These are phyloP conservation scores for Phellopilus nigrolimitatus DNA, from an alignment of 1,284 basidiomycete species.

Conservation along the genomic window DNA sequence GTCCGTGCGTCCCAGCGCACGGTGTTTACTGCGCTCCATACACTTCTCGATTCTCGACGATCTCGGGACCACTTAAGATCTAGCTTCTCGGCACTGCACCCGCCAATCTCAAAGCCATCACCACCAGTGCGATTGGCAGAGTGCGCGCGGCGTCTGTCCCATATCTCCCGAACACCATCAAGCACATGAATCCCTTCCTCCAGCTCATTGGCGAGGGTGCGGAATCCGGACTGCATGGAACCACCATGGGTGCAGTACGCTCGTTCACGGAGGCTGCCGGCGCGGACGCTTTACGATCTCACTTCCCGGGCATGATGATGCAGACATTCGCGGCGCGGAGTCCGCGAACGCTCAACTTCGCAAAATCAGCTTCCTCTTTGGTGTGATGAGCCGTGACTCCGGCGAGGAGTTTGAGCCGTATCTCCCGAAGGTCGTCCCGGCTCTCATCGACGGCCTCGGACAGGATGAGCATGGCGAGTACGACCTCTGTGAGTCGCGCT, in stretches of 20 bases:
- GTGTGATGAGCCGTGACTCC: no score
- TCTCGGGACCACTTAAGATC: conserved; percentile 75
- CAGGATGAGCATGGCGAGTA: conserved; percentile 94
- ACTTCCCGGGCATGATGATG: no score
- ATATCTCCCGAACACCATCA: conserved; percentile 94
- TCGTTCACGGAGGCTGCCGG: conserved; percentile 98
- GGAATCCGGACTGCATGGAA: conserved; percentile 92
- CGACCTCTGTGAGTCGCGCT: conserved; percentile 97
- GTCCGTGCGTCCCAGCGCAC: no score
- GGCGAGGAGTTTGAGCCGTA: conserved; percentile 94
- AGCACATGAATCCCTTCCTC: conserved; percentile 83
- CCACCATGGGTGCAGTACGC: conserved; percentile 97
- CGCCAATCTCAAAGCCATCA: conserved; percentile 86
- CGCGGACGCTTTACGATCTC: conserved; percentile 90
- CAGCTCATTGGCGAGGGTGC: conserved; percentile 78
- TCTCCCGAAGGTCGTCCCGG: conserved; percentile 86
- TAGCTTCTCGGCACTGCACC: conserved; percentile 92
- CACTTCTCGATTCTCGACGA: conserved; percentile 97
- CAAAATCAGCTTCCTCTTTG: no score
- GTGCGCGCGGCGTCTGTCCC: conserved; percentile 89
- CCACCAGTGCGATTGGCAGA: conserved; percentile 98
- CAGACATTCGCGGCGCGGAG: no score
- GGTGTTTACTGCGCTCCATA: conserved; percentile 95
- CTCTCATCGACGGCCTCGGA: no score
- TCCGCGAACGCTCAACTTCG: no score